Evolutionary conservation across 139 green algal genomes (phyloP).

Genomic region (Micractinium sp.): DNA sequence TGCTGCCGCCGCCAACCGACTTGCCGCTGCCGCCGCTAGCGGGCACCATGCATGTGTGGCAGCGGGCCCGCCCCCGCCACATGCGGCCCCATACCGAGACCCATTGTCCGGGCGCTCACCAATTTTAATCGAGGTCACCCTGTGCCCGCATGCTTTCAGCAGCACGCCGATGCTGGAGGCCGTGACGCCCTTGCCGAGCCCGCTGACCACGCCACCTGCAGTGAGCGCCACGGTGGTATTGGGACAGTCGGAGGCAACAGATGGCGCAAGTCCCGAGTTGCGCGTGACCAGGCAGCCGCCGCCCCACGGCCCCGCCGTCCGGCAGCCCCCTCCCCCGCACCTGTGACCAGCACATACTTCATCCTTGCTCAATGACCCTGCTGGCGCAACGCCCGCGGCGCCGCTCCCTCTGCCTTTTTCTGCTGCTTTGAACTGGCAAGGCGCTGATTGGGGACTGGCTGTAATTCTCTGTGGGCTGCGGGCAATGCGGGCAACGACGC

Average conservation of each 20-base stretch:
- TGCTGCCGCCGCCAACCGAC: not conserved
- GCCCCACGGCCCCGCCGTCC: not conserved
- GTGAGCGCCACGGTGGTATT: not conserved
- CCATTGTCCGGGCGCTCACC: not conserved
- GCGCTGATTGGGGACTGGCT: too few relatives aligned
- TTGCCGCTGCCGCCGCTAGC: not conserved
- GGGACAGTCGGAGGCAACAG: not conserved
- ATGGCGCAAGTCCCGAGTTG: not conserved
- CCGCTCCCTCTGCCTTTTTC: too few relatives aligned
- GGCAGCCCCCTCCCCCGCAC: not conserved
- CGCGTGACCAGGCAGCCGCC: not conserved
- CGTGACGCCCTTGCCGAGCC: constrained; percentile 97
- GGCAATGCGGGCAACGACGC: too few relatives aligned
- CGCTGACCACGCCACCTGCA: constrained; percentile 91
- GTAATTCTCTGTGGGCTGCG: too few relatives aligned
- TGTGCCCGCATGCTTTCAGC: constrained; percentile 91
- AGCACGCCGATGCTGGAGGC: constrained; percentile 95
- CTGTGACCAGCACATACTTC: constrained; percentile 98
- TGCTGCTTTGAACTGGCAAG: too few relatives aligned
- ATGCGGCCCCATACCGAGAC: not conserved
- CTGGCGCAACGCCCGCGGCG: not conserved
- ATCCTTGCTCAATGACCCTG: constrained; percentile 52
- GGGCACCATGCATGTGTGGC: not conserved
- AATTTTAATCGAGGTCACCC: constrained; percentile 98
- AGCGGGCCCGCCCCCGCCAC: not conserved